phyloP scores from a whole-genome alignment of 2,329 filamentous ascomycete genomes.

The Nothomitra cinnamomea region DNA sequence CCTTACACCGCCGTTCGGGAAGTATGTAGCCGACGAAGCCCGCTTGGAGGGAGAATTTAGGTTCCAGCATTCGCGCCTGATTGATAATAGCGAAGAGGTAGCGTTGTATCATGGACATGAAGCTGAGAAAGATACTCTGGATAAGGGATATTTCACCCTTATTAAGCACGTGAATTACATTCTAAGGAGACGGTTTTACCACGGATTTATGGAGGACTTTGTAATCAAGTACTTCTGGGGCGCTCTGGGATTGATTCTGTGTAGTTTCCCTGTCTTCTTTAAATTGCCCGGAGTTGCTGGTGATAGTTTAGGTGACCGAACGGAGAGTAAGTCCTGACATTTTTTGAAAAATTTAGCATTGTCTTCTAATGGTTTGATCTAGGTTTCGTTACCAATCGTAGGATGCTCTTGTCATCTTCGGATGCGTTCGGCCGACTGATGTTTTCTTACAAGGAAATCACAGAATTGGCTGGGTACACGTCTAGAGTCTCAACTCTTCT shows the following conservation, averaged over 20 bases:
- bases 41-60: constrained; percentile 89
- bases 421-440: constrained; percentile 92
- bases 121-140: constrained; percentile 86
- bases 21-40: constrained; percentile 93
- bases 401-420: constrained; percentile 81
- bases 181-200: constrained; percentile 74
- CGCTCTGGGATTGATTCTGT: constrained; percentile 75
- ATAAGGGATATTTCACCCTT: constrained; percentile 96
- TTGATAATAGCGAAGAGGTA: constrained; percentile 91
- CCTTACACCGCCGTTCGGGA: constrained; percentile 87
- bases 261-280: constrained; percentile 91
- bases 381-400: constrained; percentile 83
- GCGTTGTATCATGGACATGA: constrained; percentile 84
- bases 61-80: constrained; percentile 84
- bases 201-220: constrained; percentile 99
- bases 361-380: constrained; percentile 3
- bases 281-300: constrained; percentile 51
- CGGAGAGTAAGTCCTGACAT: constrained; percentile 32
- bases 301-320: constrained; percentile 49
- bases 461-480: constrained; percentile 88
- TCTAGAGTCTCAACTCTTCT: constrained; percentile 78
- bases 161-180: constrained; percentile 99
- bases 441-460: constrained; percentile 97
- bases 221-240: constrained; percentile 99
- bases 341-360: no score